Evolutionary conservation across 1,284 basidiomycete species (phyloP).

Genomic region (Cutaneotrichosporon mucoides): DNA sequence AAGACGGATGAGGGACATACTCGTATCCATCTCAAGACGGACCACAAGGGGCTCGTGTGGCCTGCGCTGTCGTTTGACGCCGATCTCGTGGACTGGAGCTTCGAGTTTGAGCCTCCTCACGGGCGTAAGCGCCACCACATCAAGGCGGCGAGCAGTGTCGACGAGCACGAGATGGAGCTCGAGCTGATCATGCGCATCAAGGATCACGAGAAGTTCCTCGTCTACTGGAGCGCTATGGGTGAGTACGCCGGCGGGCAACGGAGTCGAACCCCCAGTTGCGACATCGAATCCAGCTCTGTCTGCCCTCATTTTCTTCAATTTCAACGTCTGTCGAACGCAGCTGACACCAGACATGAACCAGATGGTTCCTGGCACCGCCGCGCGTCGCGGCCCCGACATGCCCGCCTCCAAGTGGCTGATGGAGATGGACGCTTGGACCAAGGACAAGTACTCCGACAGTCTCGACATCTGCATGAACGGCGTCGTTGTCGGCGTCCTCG

Average conservation of each 20-base stretch:
- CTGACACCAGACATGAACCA: constrained; percentile 40
- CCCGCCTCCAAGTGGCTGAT: constrained; percentile 40
- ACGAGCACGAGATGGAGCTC: constrained; percentile 35
- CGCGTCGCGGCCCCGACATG: constrained; percentile 34
- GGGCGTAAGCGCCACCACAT: constrained; percentile 79
- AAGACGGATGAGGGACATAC: constrained; percentile 56
- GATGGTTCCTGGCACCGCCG: constrained; percentile 45
- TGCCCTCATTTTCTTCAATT: too few relatives aligned
- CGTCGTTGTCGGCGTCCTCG: constrained; percentile 34
- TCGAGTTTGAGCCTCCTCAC: constrained; percentile 69
- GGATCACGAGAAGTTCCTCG: constrained; percentile 25
- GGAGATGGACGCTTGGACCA: constrained; percentile 42
- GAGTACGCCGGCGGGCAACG: not conserved
- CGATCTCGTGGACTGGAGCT: constrained; percentile 79
- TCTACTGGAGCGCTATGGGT: constrained; percentile 46
- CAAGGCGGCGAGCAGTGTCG: constrained; percentile 56
- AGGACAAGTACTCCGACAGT: constrained; percentile 32
- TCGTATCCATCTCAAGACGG: constrained; percentile 64
- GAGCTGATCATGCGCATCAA: constrained; percentile 30
- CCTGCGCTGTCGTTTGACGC: constrained; percentile 86
- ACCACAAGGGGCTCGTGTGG: constrained; percentile 63
- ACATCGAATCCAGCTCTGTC: too few relatives aligned
- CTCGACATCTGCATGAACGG: constrained; percentile 44
- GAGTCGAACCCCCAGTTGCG: constrained; percentile 4
- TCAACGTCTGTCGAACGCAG: not conserved